Percentiles rank a stretch among this genome's conserved stretches.
Conservation (phyloP, 371 early-diverging fungal species). For the Umbelopsis sp. region DNA sequence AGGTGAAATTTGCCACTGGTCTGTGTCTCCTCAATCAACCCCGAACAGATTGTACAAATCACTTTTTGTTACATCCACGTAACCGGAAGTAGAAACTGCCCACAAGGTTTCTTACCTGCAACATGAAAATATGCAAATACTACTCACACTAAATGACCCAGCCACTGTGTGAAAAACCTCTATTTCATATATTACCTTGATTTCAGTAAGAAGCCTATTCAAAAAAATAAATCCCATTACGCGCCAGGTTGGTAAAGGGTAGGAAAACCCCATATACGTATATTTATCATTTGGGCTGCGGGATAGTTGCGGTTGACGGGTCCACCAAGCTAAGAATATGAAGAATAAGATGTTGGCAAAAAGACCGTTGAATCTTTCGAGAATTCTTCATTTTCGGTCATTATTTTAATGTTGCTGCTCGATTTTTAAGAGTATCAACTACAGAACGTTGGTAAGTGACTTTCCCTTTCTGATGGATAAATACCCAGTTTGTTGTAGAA, state of each 20-base stretch:
- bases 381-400: constrained; percentile 11
- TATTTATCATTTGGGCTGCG: neutral
- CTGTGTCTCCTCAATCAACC: constrained; percentile 14
- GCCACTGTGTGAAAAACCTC: neutral
- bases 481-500: constrained; percentile 1
- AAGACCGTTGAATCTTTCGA: neutral
- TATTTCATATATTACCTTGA: neutral
- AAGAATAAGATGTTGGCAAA: neutral
- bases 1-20: constrained; percentile 13
- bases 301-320: neutral
- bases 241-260: too few relatives aligned
- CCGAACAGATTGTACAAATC: constrained; percentile 11
- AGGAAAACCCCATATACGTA: too few relatives aligned
- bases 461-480: neutral
- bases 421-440: neutral
- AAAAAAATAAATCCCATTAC: too few relatives aligned
- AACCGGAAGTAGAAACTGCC: neutral
- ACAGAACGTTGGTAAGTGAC: neutral
- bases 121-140: neutral
- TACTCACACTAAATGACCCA: neutral
- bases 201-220: neutral
- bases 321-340: neutral
- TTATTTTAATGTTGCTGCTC: neutral
- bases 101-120: constrained; percentile 2
- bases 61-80: neutral